phyloP scores from a whole-genome alignment of 108 stramenopile genomes.

The Nitzschia sp. region DNA sequence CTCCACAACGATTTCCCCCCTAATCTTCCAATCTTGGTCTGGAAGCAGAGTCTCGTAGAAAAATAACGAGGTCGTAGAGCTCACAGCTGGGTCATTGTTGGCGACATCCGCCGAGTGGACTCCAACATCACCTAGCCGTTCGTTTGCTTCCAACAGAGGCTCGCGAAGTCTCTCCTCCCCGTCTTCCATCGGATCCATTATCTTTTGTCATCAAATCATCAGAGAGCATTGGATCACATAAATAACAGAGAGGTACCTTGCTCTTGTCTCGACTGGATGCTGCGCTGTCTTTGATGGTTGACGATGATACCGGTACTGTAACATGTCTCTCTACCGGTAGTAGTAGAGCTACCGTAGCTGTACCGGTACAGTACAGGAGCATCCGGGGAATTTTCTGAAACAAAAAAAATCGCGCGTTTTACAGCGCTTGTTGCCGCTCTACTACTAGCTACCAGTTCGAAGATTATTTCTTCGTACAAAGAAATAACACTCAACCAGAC shows the following conservation, averaged over 20 bases:
- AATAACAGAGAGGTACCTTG: background rate
- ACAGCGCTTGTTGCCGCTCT: too few species aligned
- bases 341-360: too few species aligned
- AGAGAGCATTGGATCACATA: background rate
- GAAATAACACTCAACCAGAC: too few species aligned
- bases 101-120: background rate
- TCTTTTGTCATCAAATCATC: background rate
- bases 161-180: background rate
- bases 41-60: slow-evolving; percentile 8
- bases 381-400: too few species aligned
- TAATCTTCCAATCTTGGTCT: background rate
- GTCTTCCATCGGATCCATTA: background rate
- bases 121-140: background rate
- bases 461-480: too few species aligned
- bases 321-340: too few species aligned
- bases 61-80: background rate
- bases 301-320: too few species aligned
- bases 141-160: background rate
- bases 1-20: slow-evolving; percentile 5
- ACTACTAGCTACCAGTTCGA: too few species aligned
- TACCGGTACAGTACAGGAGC: too few species aligned
- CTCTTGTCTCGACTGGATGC: background rate
- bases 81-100: background rate
- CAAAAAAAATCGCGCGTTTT: too few species aligned
- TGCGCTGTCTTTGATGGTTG: background rate